Base-by-base conservation (phyloP, 2,329 filamentous ascomycete species). In the Pseudocercospora fijiensis region DNA sequence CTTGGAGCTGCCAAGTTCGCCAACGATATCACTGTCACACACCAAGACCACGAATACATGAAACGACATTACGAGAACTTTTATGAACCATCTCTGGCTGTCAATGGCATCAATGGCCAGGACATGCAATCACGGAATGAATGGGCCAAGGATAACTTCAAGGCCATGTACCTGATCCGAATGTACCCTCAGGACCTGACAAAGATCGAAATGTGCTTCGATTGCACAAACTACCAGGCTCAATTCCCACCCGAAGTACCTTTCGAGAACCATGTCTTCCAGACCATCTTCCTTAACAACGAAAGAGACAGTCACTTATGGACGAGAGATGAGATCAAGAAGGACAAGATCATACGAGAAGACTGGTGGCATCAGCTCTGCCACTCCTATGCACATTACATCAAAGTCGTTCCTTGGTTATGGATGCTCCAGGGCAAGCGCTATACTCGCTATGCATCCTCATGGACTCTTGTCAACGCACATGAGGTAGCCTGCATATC, bases 401-500 rank as follows among this genome's bases (percentile, higher is more conserved):
- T 84, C 1, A 81, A 85, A 33, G 86, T 89, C 68, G 87, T 92
- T 1, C 89, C 89, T 0, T 86, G 86, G 67, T 84, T 92, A 83
- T 89, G 88, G 87, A 84, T 89, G 24, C 81, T 92, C 2, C 88
- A 92, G 67, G 88, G 87, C 0, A 84, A 81, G 65, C 85, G 85
- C 26, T 79, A 81, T 56, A 91, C 88, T 0, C 79, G 82, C 22
- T 90, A 86, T 72, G 88, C 88, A 0, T 85, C 85, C 1, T 83
- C 83, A 6, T 91, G 88, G 88, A 90, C 88, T 0, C 78, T 91
- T 62, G 84, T 90, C 63, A 88, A 88, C 67, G 86, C 86, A 70
- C 86, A 91, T 69, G 89, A 91, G 71, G 81, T 90, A 9, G 89
- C 89, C 1, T 87, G 87, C 62, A 87, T 91, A 57, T 86, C 84